Conservation (phyloP, 495 filamentous ascomycete genomes). For the Bryoglossum gracile region DNA sequence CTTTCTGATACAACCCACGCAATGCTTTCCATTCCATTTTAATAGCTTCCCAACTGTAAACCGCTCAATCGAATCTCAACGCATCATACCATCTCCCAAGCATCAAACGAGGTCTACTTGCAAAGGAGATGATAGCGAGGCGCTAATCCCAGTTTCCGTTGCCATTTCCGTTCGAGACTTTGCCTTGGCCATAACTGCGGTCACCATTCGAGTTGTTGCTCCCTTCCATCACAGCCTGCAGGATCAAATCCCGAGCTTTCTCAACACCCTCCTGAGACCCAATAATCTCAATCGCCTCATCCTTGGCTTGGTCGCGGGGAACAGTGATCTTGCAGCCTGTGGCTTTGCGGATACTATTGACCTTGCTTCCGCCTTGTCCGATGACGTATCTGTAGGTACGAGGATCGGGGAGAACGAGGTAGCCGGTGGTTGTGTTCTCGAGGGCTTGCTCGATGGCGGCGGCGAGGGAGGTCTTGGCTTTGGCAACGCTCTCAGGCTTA, state of each 20-base stretch:
- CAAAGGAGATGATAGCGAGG: too few species aligned
- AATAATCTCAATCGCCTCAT: constrained; percentile 81
- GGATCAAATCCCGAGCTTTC: constrained; percentile 79
- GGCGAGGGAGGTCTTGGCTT: constrained; percentile 65
- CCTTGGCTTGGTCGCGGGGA: constrained; percentile 67
- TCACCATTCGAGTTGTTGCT: constrained; percentile 6
- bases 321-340: constrained; percentile 90
- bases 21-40: too few species aligned
- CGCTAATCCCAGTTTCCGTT: constrained; percentile 17
- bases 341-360: constrained; percentile 85
- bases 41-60: too few species aligned
- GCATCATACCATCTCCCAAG: too few species aligned
- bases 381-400: constrained; percentile 85
- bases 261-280: constrained; percentile 76
- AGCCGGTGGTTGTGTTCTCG: constrained; percentile 68
- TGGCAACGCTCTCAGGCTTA: constrained; percentile 61
- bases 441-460: constrained; percentile 64
- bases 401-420: constrained; percentile 84
- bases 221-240: constrained; percentile 65
- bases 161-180: constrained; percentile 1
- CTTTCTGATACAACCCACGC: constrained; percentile 15
- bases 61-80: too few species aligned
- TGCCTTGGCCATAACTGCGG: background rate
- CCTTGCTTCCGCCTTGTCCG: constrained; percentile 79
- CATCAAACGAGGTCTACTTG: too few species aligned